A percentile compares a stretch with the other conserved stretches of the same genome.
These are phyloP conservation scores for Davidsoniella eucalypti DNA, from an alignment of 2,329 filamentous ascomycete genomes.

Conservation along the genomic window DNA sequence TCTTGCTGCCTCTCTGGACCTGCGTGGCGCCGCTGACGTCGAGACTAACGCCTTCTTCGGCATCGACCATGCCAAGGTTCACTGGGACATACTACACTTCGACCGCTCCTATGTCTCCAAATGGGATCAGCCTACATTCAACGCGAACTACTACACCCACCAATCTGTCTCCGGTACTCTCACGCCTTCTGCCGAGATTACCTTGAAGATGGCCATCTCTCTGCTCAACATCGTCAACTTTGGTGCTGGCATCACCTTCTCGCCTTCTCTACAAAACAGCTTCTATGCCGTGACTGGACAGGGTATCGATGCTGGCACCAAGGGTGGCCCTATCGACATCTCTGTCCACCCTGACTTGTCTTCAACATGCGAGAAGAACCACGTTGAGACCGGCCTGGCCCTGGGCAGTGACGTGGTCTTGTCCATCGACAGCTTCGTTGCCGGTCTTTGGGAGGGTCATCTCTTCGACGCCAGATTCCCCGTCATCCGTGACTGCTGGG, in stretches of 20 bases:
- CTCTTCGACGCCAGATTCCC: neutral
- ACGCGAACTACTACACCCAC: slow-evolving; percentile 20
- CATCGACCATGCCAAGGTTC: slow-evolving; percentile 23
- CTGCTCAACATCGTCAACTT: slow-evolving; percentile 13
- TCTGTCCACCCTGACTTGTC: slow-evolving; percentile 1
- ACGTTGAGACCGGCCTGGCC: slow-evolving; percentile 2
- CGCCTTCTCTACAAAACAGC: slow-evolving; percentile 1
- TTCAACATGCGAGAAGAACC: neutral
- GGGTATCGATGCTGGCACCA: neutral
- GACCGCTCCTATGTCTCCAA: slow-evolving; percentile 18
- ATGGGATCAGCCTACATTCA: slow-evolving; percentile 22
- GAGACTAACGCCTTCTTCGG: slow-evolving; percentile 19
- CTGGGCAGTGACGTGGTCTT: neutral
- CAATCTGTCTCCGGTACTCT: slow-evolving; percentile 19
- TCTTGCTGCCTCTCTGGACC: slow-evolving; percentile 22
- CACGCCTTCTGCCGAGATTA: slow-evolving; percentile 16
- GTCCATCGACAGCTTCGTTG: neutral
- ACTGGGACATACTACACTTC: slow-evolving; percentile 22
- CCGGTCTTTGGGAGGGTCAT: neutral
- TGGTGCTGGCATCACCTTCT: neutral
- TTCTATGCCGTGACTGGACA: neutral
- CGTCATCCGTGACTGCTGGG: neutral
- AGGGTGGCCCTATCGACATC: neutral
- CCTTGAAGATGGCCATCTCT: slow-evolving; percentile 24
- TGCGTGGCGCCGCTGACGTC: slow-evolving; percentile 19